Percentiles rank a stretch among this genome's conserved stretches.
Evolutionary conservation across 257 asterid species (phyloP).

Genomic region (Nyctanthes arbortristis): DNA sequence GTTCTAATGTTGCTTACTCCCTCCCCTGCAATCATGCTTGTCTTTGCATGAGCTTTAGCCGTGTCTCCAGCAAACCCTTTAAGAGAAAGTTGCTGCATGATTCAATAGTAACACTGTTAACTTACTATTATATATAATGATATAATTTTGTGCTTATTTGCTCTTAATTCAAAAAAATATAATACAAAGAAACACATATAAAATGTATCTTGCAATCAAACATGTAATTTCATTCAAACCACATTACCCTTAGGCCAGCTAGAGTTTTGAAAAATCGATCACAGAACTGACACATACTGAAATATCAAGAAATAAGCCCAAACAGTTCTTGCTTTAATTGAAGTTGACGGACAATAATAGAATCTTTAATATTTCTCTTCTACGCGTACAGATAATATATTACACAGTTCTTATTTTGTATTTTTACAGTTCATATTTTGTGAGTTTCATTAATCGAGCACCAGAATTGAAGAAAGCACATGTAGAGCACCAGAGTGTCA

Average conservation of each 20-base stretch:
- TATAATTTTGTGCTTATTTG: not conserved
- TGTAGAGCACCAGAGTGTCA: constrained; percentile 47
- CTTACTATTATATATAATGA: not conserved
- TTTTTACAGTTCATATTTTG: constrained; percentile 25
- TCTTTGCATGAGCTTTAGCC: constrained; percentile 93
- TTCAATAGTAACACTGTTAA: not conserved
- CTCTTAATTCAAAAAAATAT: not conserved
- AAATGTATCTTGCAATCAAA: constrained; percentile 32
- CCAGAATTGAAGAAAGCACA: constrained; percentile 47
- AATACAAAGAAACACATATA: constrained; percentile 24
- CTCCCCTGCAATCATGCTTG: constrained; percentile 98
- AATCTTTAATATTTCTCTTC: constrained; percentile 12
- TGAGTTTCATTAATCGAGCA: constrained; percentile 38
- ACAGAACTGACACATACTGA: constrained; percentile 23
- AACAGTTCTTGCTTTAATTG: constrained; percentile 33
- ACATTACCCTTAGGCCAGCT: constrained; percentile 19
- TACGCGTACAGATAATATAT: constrained; percentile 15
- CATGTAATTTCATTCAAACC: constrained; percentile 25
- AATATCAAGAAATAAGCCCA: not conserved
- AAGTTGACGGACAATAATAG: constrained; percentile 39
- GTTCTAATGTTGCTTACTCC: constrained; percentile 98
- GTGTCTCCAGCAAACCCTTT: constrained; percentile 99
- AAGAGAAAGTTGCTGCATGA: constrained; percentile 83
- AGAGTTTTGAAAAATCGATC: constrained; percentile 32
- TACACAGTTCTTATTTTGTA: constrained; percentile 21